Evolutionary conservation across 2,329 filamentous ascomycete genomes (phyloP).

Genomic region (Calonectria pauciramosa): DNA sequence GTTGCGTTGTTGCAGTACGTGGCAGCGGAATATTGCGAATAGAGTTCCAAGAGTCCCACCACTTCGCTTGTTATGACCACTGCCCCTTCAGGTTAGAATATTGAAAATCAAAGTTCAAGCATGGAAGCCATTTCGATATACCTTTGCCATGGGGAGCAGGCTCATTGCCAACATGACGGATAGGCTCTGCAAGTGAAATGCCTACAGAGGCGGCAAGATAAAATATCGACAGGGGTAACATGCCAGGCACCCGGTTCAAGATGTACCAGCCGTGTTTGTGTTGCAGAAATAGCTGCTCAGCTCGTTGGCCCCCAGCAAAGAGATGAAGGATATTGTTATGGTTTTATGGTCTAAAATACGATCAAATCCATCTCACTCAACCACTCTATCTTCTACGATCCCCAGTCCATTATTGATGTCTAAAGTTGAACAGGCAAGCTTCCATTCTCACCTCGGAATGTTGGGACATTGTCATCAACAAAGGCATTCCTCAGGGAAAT

Average conservation of each 20-base stretch:
- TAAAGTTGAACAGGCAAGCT: not conserved
- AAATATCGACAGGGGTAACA: not conserved
- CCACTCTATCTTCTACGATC: not conserved
- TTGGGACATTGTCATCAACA: not conserved
- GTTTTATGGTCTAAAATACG: not conserved
- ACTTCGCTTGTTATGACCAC: not conserved
- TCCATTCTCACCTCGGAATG: not conserved
- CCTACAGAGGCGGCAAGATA: not conserved
- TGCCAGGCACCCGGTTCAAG: not conserved
- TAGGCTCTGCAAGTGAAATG: not conserved
- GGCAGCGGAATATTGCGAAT: conserved; percentile 64
- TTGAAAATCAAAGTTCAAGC: not conserved
- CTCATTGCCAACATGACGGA: not conserved
- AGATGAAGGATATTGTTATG: not conserved
- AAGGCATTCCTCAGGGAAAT: not conserved
- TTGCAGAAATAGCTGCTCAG: not conserved
- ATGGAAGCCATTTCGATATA: not conserved
- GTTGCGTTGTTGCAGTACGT: conserved; percentile 66
- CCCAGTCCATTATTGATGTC: not conserved
- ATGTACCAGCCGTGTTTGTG: not conserved
- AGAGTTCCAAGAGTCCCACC: conserved; percentile 45
- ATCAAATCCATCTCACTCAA: not conserved
- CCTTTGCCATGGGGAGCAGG: not conserved
- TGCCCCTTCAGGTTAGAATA: not conserved
- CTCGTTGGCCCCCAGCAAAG: not conserved